Evolutionary conservation across 2,329 filamentous ascomycete genomes (phyloP).

Genomic region (Aspergillus sp.): DNA sequence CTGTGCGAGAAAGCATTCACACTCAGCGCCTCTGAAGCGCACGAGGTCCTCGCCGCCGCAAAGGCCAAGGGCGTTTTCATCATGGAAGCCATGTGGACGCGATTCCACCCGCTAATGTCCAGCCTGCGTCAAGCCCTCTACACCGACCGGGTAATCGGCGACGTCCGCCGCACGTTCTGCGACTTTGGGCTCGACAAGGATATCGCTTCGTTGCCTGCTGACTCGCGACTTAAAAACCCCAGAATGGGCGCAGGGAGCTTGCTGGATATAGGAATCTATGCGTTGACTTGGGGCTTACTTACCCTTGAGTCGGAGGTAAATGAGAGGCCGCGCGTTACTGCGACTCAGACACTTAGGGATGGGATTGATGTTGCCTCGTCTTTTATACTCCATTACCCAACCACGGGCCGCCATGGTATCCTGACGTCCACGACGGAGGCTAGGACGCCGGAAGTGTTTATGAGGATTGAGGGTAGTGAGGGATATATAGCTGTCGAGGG

Average conservation of each 20-base stretch:
- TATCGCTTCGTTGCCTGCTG: neutral
- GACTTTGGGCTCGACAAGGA: constrained; percentile 38
- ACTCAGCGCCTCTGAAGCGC: constrained; percentile 70
- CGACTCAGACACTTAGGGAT: neutral
- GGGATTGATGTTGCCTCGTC: neutral
- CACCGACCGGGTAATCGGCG: constrained; percentile 43
- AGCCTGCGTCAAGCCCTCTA: constrained; percentile 62
- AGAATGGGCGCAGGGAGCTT: constrained; percentile 75
- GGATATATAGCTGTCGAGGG: constrained; percentile 2
- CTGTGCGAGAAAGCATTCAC: constrained; percentile 83
- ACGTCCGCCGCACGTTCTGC: constrained; percentile 50
- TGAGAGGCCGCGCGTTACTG: neutral
- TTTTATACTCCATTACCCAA: neutral
- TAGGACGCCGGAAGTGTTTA: neutral
- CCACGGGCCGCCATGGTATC: neutral
- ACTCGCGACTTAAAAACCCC: constrained; percentile 66
- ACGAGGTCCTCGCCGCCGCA: constrained; percentile 66
- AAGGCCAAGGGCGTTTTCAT: constrained; percentile 67
- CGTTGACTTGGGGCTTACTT: neutral
- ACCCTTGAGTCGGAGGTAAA: neutral
- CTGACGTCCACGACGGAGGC: neutral
- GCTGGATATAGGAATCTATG: constrained; percentile 53
- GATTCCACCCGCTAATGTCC: constrained; percentile 75
- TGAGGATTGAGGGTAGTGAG: neutral
- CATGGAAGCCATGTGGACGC: constrained; percentile 81